Percentiles rank a stretch among this genome's conserved stretches.
These are phyloP conservation scores for Rosa hybrid DNA, from an alignment of 331 rosid species.

Conservation along the genomic window DNA sequence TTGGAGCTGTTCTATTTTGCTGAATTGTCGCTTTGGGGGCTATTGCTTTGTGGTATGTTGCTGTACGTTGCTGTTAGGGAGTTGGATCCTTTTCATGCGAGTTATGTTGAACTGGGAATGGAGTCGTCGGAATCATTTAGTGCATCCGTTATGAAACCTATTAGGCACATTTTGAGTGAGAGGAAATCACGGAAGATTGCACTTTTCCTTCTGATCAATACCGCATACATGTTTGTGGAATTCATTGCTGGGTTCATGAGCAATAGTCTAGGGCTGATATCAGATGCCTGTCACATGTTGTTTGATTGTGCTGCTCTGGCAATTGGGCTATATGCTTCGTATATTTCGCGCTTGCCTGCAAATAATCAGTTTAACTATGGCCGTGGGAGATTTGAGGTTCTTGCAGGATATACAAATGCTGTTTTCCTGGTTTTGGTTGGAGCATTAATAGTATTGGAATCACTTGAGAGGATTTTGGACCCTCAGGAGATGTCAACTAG, in stretches of 20 bases:
- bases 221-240: conserved; percentile 89
- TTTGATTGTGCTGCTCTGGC: conserved; percentile 99
- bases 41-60: conserved; percentile 70
- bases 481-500: conserved; percentile 87
- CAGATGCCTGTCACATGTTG: conserved; percentile 97
- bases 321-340: conserved; percentile 89
- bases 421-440: conserved; percentile 91
- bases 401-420: conserved; percentile 86
- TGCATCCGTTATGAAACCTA: conserved; percentile 65
- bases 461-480: conserved; percentile 90
- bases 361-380: conserved; percentile 75
- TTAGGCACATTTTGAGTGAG: conserved; percentile 82
- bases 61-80: conserved; percentile 76
- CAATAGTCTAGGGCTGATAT: conserved; percentile 88
- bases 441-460: conserved; percentile 78
- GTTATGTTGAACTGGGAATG: conserved; percentile 45
- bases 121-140: conserved; percentile 47
- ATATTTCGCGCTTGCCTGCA: conserved; percentile 89
- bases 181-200: conserved; percentile 92
- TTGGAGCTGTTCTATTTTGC: conserved; percentile 82
- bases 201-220: conserved; percentile 75
- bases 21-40: conserved; percentile 86
- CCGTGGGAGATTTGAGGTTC: conserved; percentile 91
- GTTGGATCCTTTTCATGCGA: conserved; percentile 52
- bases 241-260: conserved; percentile 91